Base-by-base conservation (phyloP, 345 rosid genomes). In the Aquilaria yunnanensis region DNA sequence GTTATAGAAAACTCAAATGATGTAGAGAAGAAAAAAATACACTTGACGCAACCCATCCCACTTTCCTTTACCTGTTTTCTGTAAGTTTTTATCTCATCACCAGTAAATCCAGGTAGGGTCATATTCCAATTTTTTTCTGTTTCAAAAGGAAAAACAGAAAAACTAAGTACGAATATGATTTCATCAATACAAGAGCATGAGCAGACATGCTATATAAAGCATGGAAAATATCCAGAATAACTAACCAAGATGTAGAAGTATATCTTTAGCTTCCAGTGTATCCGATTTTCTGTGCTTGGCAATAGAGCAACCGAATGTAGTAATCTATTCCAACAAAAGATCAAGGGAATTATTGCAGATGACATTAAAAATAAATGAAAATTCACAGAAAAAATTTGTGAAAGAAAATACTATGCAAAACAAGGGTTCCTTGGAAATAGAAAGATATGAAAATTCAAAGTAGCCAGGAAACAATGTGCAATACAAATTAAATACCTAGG, bases 261-360 rank as follows among this genome's bases (percentile, higher is more conserved):
- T 85, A 75, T 94, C 99, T 77, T 90, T 94, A 62, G 96, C 96
- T 81, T 94, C 99, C 79, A 94, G 75, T 47, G 84, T 82, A 60
- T 86, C 86, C 43, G 99, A 94, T 74, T 90, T 94, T 57, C 97
- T 77, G 81, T 90, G 99, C 78, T 90, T 94, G 55, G 99, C 99
- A 70, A 94, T 78, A 56, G 92, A 83, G 86, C 99, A 94, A 56
- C 99, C 92, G 75, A 94, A 94, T 30, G 96, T 74, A 54, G 97
- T 90, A 67, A 94, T 85, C 99, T 90, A 84, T 53, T 67, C 49
- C 51, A 61, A 61, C 31, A 53, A 54, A 51, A 37, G 23, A 37
- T 50, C 45, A 57, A 32, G 52, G 12, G 16, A 14, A 11, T 47
- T 11, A 30, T 32, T 56, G 2, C 43, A 10, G 37, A 4, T 45